phyloP scores from a whole-genome alignment of 192 early-diverging fungal genomes.

The Dispira simplex region DNA sequence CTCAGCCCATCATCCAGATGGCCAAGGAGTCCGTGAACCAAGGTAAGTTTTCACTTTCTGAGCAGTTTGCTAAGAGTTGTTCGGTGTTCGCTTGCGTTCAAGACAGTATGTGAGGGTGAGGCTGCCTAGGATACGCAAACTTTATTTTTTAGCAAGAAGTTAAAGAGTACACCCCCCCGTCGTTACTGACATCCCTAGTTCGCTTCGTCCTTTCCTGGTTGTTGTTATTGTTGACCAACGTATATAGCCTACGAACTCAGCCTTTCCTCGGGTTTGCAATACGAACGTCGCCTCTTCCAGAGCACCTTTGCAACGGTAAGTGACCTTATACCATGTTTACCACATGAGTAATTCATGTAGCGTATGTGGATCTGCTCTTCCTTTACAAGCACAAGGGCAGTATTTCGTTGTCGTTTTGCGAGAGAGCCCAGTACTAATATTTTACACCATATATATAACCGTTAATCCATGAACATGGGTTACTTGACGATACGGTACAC shows the following conservation, averaged over 20 bases:
- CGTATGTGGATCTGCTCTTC: background rate
- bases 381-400: background rate
- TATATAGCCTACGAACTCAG: slow-evolving; percentile 69
- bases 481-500: background rate
- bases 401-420: background rate
- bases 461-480: no score
- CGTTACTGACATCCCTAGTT: background rate
- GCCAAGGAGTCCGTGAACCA: slow-evolving; percentile 94
- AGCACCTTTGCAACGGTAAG: slow-evolving; percentile 68
- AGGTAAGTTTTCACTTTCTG: slow-evolving; percentile 21
- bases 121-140: background rate
- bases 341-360: background rate
- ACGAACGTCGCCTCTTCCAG: slow-evolving; percentile 94
- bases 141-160: background rate
- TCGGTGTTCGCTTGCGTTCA: no score
- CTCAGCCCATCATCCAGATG: slow-evolving; percentile 79
- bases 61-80: no score
- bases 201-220: background rate
- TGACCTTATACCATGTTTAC: background rate
- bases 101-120: background rate
- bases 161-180: background rate
- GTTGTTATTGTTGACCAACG: background rate
- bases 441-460: slow-evolving; percentile 11
- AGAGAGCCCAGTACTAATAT: background rate
- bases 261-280: slow-evolving; percentile 66